Conservation (phyloP, 179 eudicot genomes). For the Gypsophila paniculata region DNA sequence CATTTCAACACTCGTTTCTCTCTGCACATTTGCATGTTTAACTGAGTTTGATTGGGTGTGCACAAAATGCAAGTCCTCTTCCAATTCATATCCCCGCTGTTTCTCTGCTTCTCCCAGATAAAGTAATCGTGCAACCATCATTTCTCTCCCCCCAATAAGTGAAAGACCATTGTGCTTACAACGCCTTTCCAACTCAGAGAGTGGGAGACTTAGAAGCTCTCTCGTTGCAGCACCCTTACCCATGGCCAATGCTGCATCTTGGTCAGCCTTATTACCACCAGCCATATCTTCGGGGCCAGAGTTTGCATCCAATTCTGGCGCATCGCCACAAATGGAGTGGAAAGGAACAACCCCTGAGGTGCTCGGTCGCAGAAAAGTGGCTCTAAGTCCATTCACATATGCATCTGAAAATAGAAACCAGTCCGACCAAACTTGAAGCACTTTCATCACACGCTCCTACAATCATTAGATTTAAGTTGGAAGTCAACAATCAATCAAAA, state of each 20-base stretch:
- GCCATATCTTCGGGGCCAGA: constrained; percentile 38
- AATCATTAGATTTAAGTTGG: constrained; percentile 11
- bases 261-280: constrained; percentile 52
- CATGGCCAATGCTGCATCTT: constrained; percentile 89
- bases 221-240: constrained; percentile 84
- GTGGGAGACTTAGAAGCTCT: constrained; percentile 78
- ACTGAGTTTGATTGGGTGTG: constrained; percentile 47
- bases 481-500: background rate
- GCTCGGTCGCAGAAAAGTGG: constrained; percentile 86
- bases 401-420: constrained; percentile 98
- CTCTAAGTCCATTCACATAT: constrained; percentile 82
- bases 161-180: constrained; percentile 97
- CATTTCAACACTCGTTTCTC: constrained; percentile 44
- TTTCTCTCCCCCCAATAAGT: constrained; percentile 86
- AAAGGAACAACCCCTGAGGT: constrained; percentile 74
- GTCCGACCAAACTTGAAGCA: constrained; percentile 98
- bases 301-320: constrained; percentile 65
- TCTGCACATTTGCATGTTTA: constrained; percentile 39
- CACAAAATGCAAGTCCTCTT: constrained; percentile 63
- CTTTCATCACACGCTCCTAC: constrained; percentile 93
- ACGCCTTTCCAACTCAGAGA: constrained; percentile 89
- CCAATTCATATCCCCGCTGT: constrained; percentile 68
- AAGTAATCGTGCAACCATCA: constrained; percentile 90
- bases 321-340: constrained; percentile 84
- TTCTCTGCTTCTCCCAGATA: constrained; percentile 95